Base-by-base conservation (phyloP, 1,284 basidiomycete genomes). In the Grifola frondosa region DNA sequence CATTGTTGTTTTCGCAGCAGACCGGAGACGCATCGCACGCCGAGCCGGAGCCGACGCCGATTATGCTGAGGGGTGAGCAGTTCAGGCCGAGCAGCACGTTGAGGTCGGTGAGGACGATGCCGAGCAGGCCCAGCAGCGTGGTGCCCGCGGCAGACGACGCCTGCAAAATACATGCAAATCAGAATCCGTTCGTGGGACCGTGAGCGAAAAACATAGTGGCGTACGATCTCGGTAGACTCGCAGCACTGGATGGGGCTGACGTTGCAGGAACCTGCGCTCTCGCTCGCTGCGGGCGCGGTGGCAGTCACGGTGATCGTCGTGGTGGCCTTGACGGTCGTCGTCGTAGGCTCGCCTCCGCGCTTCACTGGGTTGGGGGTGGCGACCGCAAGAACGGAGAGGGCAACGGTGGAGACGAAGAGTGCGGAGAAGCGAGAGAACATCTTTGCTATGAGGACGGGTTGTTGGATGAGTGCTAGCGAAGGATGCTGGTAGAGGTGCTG, bases 181-280 rank as follows among this genome's bases (percentile, higher is more conserved):
- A n/a, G n/a, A n/a, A n/a, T n/a, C n/a, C n/a, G n/a, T n/a, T n/a
- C n/a, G n/a, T n/a, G n/a, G n/a, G n/a, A n/a, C n/a, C n/a, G 11
- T 21, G n/a, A 16, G 22, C 12, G 15, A 29, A 21, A 11, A 22
- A 29, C 2, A 21, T 5, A 10, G 16, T 17, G 16, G n/a, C 40
- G 37, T n/a, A 46, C 44, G 8, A 11, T 34, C 4, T 6, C 20
- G 16, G 36, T 38, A 9, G 17, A 17, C 12, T 57, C 30, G 49
- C 59, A 61, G 50, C 59, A 61, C 42, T 61, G 58, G 11, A 56
- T 35, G n/a, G 46, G 17, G 13, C 53, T 57, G 26, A 54, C 55
- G 46, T 44, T 53, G 45, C 57, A 61, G 16, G 21, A 30, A n/a
- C 20, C 10, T 15, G 37, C 36, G 30, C 32, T 40, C 28, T 43